Conservation (phyloP, 2,329 filamentous ascomycete species). For the Apiospora marii region DNA sequence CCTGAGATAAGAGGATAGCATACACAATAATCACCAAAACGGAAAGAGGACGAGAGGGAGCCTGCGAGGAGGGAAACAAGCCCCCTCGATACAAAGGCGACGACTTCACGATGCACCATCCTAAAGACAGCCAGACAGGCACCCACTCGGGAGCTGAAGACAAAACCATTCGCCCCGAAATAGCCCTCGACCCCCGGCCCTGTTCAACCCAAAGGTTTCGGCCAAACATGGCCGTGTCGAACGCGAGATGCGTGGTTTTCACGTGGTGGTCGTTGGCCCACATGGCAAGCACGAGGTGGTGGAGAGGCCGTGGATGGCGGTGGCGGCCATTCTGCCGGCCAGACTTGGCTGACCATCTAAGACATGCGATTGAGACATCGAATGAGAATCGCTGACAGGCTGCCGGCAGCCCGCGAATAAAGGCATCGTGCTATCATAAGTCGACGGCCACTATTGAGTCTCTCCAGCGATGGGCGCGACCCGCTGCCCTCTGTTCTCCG, state of each 20-base stretch:
- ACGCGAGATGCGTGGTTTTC: conserved; percentile 29
- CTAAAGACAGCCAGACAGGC: neutral
- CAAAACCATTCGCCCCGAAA: neutral
- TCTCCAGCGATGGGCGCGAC: neutral
- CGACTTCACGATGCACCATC: conserved; percentile 31
- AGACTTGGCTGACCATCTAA: conserved; percentile 3
- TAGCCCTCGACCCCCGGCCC: conserved; percentile 6
- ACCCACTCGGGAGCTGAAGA: conserved; percentile 10
- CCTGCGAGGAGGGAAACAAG: neutral
- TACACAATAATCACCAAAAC: conserved; percentile 6
- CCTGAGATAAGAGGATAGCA: neutral
- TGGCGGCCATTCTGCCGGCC: conserved; percentile 21
- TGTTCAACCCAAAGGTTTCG: conserved; percentile 31
- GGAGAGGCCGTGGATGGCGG: conserved; percentile 1
- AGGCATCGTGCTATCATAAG: conserved; percentile 2
- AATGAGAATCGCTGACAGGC: conserved; percentile 20
- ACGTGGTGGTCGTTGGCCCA: conserved; percentile 34
- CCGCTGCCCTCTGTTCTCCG: neutral
- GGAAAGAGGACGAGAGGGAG: conserved; percentile 14
- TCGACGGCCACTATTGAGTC: conserved; percentile 13
- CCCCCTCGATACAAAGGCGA: conserved; percentile 20
- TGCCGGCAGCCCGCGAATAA: conserved; percentile 18
- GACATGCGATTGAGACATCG: conserved; percentile 25
- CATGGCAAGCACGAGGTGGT: conserved; percentile 13
- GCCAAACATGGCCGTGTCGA: conserved; percentile 26